A percentile compares a stretch with the other conserved stretches of the same genome.
These are phyloP conservation scores for Agrocybe pediades DNA, from an alignment of 768 basidiomycete genomes.

Conservation along the genomic window DNA sequence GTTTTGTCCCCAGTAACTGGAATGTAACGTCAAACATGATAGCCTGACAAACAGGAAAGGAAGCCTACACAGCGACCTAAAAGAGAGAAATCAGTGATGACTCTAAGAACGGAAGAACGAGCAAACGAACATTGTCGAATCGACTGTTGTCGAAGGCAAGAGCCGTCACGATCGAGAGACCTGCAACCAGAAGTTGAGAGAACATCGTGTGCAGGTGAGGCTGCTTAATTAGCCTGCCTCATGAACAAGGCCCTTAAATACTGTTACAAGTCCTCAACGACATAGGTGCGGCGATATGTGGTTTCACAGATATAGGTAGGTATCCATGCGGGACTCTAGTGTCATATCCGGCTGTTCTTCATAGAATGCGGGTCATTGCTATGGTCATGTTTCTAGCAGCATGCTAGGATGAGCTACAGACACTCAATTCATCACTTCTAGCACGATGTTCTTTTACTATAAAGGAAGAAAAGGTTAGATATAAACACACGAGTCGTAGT, in stretches of 20 bases:
- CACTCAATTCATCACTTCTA: conserved; percentile 12
- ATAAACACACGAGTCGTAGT: conserved; percentile 4
- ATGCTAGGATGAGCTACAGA: neutral
- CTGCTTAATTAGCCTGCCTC: neutral
- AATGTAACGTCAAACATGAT: neutral
- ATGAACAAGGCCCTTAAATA: conserved; percentile 15
- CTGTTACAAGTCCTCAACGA: conserved; percentile 1
- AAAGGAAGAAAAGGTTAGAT: conserved; percentile 4
- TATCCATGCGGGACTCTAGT: conserved; percentile 16
- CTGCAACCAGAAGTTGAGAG: conserved; percentile 5
- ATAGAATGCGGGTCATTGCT: conserved; percentile 9
- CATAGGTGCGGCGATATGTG: neutral
- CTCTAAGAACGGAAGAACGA: neutral
- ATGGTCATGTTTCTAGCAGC: conserved; percentile 13
- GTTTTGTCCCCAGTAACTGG: conserved; percentile 76
- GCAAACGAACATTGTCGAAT: conserved; percentile 60
- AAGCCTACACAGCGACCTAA: conserved; percentile 58
- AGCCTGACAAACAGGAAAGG: neutral
- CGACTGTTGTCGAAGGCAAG: conserved; percentile 56
- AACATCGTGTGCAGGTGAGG: conserved; percentile 11
- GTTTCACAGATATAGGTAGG: conserved; percentile 1
- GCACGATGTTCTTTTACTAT: conserved; percentile 1
- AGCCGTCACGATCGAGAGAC: conserved; percentile 10
- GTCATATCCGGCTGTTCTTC: conserved; percentile 9
- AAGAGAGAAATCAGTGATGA: neutral